These are phyloP conservation scores for Annulohypoxylon bovei DNA, from an alignment of 495 filamentous ascomycete genomes.

Conservation along the genomic window DNA sequence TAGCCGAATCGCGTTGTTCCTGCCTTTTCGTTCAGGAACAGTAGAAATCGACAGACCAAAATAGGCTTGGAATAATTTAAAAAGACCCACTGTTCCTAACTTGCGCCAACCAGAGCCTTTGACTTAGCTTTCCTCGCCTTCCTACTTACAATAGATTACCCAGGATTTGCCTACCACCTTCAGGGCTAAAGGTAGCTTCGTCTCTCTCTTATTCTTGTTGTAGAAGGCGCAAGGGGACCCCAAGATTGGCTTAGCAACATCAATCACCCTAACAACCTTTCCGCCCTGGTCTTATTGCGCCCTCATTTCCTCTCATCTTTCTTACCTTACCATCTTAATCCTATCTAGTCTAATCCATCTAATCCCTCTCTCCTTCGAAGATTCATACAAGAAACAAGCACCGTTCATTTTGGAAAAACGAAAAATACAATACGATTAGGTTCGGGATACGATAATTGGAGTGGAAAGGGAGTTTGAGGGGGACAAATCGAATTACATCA, in stretches of 20 bases:
- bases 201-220: constrained; percentile 12
- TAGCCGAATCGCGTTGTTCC: constrained; percentile 40
- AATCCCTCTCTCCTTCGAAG: constrained; percentile 24
- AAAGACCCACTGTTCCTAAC: constrained; percentile 31
- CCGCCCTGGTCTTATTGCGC: constrained; percentile 16
- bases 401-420: constrained; percentile 32
- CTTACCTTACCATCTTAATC: constrained; percentile 1
- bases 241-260: constrained; percentile 37
- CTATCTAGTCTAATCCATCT: constrained; percentile 11
- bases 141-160: constrained; percentile 22
- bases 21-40: constrained; percentile 38
- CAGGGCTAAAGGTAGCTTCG: constrained; percentile 22
- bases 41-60: constrained; percentile 30
- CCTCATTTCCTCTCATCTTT: constrained; percentile 30
- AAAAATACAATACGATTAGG: constrained; percentile 25
- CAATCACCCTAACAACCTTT: constrained; percentile 39
- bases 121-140: constrained; percentile 16
- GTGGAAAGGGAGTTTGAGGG: constrained; percentile 40
- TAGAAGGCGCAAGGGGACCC: constrained; percentile 42
- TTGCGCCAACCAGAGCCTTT: constrained; percentile 30
- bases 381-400: constrained; percentile 14
- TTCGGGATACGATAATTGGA: constrained; percentile 38
- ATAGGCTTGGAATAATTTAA: constrained; percentile 41
- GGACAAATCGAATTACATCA: constrained; percentile 30
- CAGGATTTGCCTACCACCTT: neutral